These are phyloP conservation scores for Scorias spongiosa DNA, from an alignment of 2,329 filamentous ascomycete species.

Conservation along the genomic window DNA sequence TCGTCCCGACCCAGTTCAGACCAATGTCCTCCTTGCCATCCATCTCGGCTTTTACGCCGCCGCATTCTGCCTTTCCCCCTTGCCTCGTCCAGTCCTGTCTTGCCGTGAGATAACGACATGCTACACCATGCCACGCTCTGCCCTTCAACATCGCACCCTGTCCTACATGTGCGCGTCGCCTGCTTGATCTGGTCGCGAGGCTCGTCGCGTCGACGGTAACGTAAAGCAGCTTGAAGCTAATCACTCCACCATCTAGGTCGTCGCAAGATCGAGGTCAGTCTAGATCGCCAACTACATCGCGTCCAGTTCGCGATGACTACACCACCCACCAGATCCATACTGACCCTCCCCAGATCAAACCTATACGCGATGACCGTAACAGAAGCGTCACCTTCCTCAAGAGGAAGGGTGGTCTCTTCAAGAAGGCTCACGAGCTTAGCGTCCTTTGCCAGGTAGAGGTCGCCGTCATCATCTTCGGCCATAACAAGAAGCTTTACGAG, in stretches of 20 bases:
- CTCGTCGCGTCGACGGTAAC: neutral
- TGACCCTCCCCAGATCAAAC: constrained; percentile 6
- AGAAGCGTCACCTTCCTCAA: constrained; percentile 65
- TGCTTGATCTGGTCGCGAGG: neutral
- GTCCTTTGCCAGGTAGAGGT: constrained; percentile 97
- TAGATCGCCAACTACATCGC: neutral
- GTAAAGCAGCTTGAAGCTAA: neutral
- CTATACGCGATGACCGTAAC: constrained; percentile 13
- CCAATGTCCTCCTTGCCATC: too few relatives aligned
- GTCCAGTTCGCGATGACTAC: neutral
- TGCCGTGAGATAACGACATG: neutral
- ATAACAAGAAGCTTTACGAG: constrained; percentile 98
- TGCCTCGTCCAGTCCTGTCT: neutral
- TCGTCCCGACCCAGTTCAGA: too few relatives aligned
- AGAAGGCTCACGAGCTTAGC: constrained; percentile 96
- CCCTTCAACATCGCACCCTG: neutral
- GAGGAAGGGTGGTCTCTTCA: constrained; percentile 96
- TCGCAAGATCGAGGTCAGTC: constrained; percentile 94
- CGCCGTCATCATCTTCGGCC: constrained; percentile 94
- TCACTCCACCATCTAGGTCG: constrained; percentile 56
- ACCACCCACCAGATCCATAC: neutral
- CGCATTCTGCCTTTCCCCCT: too few relatives aligned
- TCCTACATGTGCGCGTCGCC: too few relatives aligned
- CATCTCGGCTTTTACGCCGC: too few relatives aligned
- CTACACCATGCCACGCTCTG: neutral